A percentile compares a stretch with the other conserved stretches of the same genome.
phyloP scores from a whole-genome alignment of 1,284 basidiomycete genomes.

The Gymnopus androsaceus region DNA sequence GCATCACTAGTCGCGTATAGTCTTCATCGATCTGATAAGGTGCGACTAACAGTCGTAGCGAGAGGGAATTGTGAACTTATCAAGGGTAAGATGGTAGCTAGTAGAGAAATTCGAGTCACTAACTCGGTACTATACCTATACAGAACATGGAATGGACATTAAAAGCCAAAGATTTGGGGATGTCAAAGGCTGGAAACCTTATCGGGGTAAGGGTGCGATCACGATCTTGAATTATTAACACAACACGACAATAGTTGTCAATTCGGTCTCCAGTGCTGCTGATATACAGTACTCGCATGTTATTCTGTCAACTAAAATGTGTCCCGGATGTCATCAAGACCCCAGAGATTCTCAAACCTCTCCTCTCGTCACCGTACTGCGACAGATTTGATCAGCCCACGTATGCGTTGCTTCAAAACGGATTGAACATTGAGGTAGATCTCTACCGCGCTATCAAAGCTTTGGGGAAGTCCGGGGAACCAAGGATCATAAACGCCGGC shows the following conservation, averaged over 20 bases:
- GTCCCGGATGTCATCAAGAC: conserved; percentile 18
- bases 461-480: conserved; percentile 1
- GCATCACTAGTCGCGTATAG: conserved; percentile 16
- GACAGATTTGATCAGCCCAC: conserved; percentile 15
- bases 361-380: conserved; percentile 15
- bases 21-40: conserved; percentile 16
- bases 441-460: conserved; percentile 14
- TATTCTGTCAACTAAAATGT: conserved; percentile 18
- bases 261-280: conserved; percentile 17
- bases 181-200: conserved; percentile 19
- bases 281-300: conserved; percentile 20
- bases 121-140: conserved; percentile 1
- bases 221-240: no score
- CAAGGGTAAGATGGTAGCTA: no score
- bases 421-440: conserved; percentile 18
- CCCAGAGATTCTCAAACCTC: conserved; percentile 13
- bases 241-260: conserved; percentile 16
- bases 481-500: conserved; percentile 17
- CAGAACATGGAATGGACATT: conserved; percentile 21
- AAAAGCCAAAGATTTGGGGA: conserved; percentile 19
- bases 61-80: conserved; percentile 22
- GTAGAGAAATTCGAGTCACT: no score
- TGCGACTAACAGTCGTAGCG: conserved; percentile 22
- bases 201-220: conserved; percentile 15
- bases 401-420: conserved; percentile 20